Evolutionary conservation across 1,284 basidiomycete species (phyloP), one percentile per base, ranked within the genome.

Genomic region (Golubevia pallescens): DNA sequence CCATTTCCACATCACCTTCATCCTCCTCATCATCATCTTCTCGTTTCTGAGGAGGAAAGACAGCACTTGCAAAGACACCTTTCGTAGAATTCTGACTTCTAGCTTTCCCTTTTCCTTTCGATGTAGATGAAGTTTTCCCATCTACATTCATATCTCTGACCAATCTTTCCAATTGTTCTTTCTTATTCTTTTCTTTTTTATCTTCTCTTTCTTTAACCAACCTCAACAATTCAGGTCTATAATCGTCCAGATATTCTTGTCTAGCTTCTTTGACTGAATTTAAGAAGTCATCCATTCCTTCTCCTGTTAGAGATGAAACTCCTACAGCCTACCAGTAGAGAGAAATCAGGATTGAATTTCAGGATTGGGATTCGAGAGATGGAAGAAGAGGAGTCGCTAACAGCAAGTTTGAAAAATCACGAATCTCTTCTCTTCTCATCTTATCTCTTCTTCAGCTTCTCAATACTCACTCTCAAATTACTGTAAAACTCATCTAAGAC

Each of bases 401-500:
- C 16, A 53, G 51, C 16, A 53, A 53, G 51, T 16, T 53, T 53
- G 51, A n/a, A n/a, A n/a, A n/a, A n/a, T n/a, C n/a, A n/a, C n/a
- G n/a, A n/a, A 24, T 13, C 19, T 23, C 2, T 6, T 16, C 57
- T 60, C 58, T 19, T 60, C 19, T 60, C 6, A 57, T 6, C 7
- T 16, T 28, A n/a, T 6, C 55, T 6, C 6, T n/a, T 14, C 23
- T 1, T 59, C 8, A 1, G 2, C 10, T 1, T 8, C 21, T 60
- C 14, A 42, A 28, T 4, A 70, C 74, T 69, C 60, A 78, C 75
- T 62, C 74, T 67, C 21, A 85, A 62, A 61, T 80, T 84, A 62
- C 77, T 77, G 77, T 85, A 85, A 59, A 85, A 85, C 55, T 85
- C 83, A 68, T 85, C 83, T 28, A 85, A 72, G 7, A 85, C 78